These are phyloP conservation scores for Candida morakotiae DNA, from an alignment of 805 yeast species.

Conservation along the genomic window DNA sequence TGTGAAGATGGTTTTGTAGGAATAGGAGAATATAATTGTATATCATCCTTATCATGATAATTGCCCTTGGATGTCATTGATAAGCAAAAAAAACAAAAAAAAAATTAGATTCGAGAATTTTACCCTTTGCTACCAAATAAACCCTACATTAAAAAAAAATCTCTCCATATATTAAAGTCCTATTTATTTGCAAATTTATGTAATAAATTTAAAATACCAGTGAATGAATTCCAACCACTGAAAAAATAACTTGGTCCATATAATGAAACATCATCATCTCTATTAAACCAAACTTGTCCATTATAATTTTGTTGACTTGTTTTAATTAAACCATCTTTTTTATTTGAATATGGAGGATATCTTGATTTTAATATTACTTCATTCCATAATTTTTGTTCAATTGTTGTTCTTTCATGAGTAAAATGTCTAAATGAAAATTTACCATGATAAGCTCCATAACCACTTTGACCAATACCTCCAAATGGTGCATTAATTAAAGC, in stretches of 20 bases:
- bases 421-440: conserved; percentile 47
- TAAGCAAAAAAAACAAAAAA: background rate
- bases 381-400: conserved; percentile 61
- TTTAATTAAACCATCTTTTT: conserved; percentile 28
- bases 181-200: conserved; percentile 14
- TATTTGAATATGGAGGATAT: conserved; percentile 54
- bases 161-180: background rate
- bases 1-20: conserved; percentile 8
- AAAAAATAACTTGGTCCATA: conserved; percentile 32
- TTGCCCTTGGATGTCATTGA: background rate
- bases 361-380: conserved; percentile 60
- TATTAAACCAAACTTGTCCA: conserved; percentile 37
- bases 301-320: conserved; percentile 23
- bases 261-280: conserved; percentile 30
- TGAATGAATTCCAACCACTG: conserved; percentile 25
- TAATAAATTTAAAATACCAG: conserved; percentile 26
- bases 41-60: background rate
- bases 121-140: too few species aligned
- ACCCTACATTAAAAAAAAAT: background rate
- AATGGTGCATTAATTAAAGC: conserved; percentile 71
- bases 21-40: conserved; percentile 10
- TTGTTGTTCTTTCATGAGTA: conserved; percentile 66
- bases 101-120: background rate
- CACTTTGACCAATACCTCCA: conserved; percentile 90
- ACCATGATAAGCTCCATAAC: conserved; percentile 83